A percentile compares a stretch with the other conserved stretches of the same genome.
Conservation (phyloP, 2,329 filamentous ascomycete genomes). For the Penicillium sp. region DNA sequence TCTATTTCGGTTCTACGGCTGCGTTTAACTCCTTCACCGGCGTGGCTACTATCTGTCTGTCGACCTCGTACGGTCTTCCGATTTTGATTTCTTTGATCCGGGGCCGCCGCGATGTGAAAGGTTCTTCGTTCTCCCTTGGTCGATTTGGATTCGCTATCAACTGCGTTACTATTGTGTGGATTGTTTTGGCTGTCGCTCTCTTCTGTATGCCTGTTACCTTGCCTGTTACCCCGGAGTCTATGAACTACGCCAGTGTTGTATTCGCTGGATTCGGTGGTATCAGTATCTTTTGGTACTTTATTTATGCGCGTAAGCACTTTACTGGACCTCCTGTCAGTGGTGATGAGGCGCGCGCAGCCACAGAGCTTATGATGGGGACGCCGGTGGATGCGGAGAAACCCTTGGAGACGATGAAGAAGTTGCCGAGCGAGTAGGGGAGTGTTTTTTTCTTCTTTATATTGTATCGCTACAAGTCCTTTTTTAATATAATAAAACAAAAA, state of each 20-base stretch:
- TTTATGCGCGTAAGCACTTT: conserved; percentile 62
- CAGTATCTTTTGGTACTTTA: conserved; percentile 62
- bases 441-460: conserved; percentile 5
- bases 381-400: conserved; percentile 35
- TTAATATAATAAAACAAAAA: not conserved
- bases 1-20: conserved; percentile 74
- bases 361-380: conserved; percentile 34
- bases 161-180: conserved; percentile 66
- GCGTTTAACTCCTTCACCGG: conserved; percentile 80
- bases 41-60: conserved; percentile 75
- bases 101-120: conserved; percentile 62
- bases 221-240: conserved; percentile 54
- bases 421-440: conserved; percentile 2
- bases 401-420: conserved; percentile 21
- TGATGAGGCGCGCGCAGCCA: conserved; percentile 27
- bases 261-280: conserved; percentile 62
- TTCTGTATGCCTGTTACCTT: conserved; percentile 72
- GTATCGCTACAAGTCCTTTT: not conserved
- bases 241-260: conserved; percentile 68
- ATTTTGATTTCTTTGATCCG: conserved; percentile 69
- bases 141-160: conserved; percentile 68
- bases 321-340: conserved; percentile 52
- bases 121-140: conserved; percentile 68
- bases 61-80: conserved; percentile 71
- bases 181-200: conserved; percentile 65